Evolutionary conservation across 495 filamentous ascomycete genomes (phyloP).

Genomic region (Podospora pseudocomata): DNA sequence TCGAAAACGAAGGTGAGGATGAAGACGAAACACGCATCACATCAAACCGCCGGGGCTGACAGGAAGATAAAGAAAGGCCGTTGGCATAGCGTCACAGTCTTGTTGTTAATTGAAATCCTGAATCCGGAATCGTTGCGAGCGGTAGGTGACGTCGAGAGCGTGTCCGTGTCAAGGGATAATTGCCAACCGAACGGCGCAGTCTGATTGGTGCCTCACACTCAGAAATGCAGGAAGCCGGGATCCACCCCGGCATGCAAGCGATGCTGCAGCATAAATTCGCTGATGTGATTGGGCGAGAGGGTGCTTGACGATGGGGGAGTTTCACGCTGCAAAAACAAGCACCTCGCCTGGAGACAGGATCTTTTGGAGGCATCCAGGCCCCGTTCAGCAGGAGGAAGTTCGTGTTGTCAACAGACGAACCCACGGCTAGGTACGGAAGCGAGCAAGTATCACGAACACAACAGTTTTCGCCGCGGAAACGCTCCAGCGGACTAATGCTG

Average conservation of each 20-base stretch:
- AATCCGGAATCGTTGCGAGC: conserved; percentile 17
- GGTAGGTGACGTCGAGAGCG: conserved; percentile 23
- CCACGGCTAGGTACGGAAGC: background rate
- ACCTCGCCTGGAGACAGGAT: background rate
- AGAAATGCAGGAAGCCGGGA: background rate
- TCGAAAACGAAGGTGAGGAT: background rate
- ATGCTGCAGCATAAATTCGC: background rate
- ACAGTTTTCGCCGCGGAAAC: background rate
- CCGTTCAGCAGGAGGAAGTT: background rate
- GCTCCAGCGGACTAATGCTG: background rate
- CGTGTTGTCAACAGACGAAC: background rate
- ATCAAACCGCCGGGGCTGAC: background rate
- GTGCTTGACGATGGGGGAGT: background rate
- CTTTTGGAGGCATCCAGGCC: background rate
- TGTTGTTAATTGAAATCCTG: conserved; percentile 8
- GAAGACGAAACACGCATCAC: background rate
- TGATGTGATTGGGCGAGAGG: background rate
- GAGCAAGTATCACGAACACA: background rate
- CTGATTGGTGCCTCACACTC: conserved; percentile 13
- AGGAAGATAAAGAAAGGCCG: background rate
- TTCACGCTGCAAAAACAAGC: conserved; percentile 1
- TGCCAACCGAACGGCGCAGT: conserved; percentile 11
- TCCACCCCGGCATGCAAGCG: conserved; percentile 5
- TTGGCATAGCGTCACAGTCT: background rate
- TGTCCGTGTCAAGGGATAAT: conserved; percentile 31